phyloP scores from a whole-genome alignment of 129 eudicot genomes.

The Pulicaria dysenterica region DNA sequence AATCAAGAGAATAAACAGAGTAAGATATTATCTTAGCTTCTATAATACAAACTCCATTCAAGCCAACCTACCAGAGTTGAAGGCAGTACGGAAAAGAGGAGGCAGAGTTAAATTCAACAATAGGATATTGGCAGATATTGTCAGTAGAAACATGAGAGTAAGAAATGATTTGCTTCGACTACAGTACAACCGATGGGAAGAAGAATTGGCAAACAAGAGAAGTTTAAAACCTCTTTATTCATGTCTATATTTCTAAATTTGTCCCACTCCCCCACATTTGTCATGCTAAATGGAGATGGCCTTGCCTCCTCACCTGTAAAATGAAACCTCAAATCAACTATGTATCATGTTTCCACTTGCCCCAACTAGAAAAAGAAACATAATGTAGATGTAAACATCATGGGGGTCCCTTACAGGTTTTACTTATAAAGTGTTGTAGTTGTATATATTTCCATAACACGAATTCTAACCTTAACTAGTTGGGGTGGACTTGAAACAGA shows the following conservation, averaged over 20 bases:
- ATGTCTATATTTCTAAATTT: slow-evolving; percentile 90
- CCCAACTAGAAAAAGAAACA: background rate
- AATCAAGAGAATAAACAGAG: background rate
- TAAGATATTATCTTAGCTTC: background rate
- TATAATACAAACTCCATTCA: slow-evolving; percentile 1
- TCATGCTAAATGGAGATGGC: slow-evolving; percentile 76
- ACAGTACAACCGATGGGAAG: background rate
- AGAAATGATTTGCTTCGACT: slow-evolving; percentile 14
- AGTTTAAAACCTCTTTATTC: slow-evolving; percentile 84
- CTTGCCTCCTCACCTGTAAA: slow-evolving; percentile 84
- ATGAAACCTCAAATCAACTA: slow-evolving; percentile 23
- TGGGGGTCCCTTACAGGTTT: background rate
- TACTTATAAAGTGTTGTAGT: background rate
- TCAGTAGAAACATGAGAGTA: slow-evolving; percentile 4
- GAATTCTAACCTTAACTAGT: too few relatives aligned
- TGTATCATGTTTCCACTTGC: background rate
- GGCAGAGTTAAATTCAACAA: slow-evolving; percentile 11
- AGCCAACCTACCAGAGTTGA: slow-evolving; percentile 10
- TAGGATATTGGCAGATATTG: background rate
- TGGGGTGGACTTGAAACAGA: too few relatives aligned
- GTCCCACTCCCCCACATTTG: slow-evolving; percentile 86
- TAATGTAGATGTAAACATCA: background rate
- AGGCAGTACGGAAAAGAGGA: background rate
- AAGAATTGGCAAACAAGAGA: slow-evolving; percentile 18
- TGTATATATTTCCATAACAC: background rate